Evolutionary conservation across 148 eudicot species (phyloP).

Genomic region (Salicornia ramosissima): DNA sequence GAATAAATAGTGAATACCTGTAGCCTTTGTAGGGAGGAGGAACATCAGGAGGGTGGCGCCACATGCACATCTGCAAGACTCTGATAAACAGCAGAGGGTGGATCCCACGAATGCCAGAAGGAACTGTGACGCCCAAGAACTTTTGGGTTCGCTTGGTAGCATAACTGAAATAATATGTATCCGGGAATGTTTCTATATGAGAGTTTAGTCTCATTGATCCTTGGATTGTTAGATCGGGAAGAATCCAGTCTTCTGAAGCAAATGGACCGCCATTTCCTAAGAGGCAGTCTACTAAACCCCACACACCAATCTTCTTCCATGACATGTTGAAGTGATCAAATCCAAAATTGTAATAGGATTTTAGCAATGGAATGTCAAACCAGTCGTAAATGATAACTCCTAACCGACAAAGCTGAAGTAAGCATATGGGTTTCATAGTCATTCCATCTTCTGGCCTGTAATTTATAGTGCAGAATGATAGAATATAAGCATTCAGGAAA

Average conservation of each 20-base stretch:
- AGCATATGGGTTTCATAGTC: constrained; percentile 58
- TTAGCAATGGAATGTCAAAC: constrained; percentile 75
- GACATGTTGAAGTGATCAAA: constrained; percentile 90
- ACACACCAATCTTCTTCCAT: constrained; percentile 60
- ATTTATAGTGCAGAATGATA: constrained; percentile 5
- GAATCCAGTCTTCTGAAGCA: constrained; percentile 92
- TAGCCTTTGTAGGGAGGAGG: constrained; percentile 87
- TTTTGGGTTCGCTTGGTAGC: constrained; percentile 78
- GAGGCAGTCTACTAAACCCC: constrained; percentile 69
- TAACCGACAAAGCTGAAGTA: constrained; percentile 63
- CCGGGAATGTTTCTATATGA: constrained; percentile 63
- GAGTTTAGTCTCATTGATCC: constrained; percentile 69
- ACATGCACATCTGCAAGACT: constrained; percentile 87
- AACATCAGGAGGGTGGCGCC: constrained; percentile 77
- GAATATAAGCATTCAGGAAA: constrained; percentile 1
- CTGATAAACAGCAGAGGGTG: constrained; percentile 81
- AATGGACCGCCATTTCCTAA: constrained; percentile 76
- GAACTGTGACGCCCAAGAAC: constrained; percentile 56
- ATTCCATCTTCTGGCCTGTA: constrained; percentile 75
- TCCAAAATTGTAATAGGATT: constrained; percentile 76
- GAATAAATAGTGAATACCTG: too few relatives aligned
- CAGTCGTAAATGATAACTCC: constrained; percentile 81
- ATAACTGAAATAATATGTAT: constrained; percentile 87
- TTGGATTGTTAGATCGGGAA: constrained; percentile 82
- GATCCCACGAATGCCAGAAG: constrained; percentile 63